Evolutionary conservation across 768 basidiomycete genomes (phyloP).

Genomic region (Baorangia bicolor): DNA sequence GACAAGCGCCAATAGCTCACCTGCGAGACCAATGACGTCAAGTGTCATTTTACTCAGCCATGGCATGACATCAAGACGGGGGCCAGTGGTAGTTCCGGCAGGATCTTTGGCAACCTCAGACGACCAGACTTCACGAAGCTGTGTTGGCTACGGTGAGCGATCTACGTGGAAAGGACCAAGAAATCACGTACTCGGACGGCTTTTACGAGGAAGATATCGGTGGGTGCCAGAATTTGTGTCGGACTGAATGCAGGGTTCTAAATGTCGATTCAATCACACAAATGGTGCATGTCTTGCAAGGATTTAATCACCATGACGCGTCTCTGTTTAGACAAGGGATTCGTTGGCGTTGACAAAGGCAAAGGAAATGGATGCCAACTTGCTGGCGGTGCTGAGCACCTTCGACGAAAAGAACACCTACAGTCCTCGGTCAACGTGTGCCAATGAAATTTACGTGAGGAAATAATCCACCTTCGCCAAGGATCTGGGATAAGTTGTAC

Average conservation of each 20-base stretch:
- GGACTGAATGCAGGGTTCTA: constrained; percentile 66
- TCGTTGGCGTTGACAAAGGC: not conserved
- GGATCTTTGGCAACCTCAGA: constrained; percentile 31
- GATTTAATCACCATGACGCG: too few species aligned
- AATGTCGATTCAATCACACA: not conserved
- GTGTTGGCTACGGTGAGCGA: not conserved
- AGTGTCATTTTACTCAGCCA: constrained; percentile 38
- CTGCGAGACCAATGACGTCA: constrained; percentile 37
- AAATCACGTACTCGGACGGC: too few species aligned
- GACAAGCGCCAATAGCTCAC: not conserved
- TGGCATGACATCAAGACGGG: constrained; percentile 30
- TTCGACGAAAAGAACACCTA: constrained; percentile 6
- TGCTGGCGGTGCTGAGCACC: constrained; percentile 37
- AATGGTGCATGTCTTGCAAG: too few species aligned
- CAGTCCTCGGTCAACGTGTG: not conserved
- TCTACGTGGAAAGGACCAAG: not conserved
- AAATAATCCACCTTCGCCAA: not conserved
- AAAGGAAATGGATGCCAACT: constrained; percentile 15
- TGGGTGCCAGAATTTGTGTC: constrained; percentile 55
- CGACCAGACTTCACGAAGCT: constrained; percentile 47
- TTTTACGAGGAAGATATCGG: constrained; percentile 57
- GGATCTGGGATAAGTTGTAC: not conserved
- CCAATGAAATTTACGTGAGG: not conserved
- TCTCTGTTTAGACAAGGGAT: constrained; percentile 1
- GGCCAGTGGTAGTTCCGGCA: not conserved